Conservation (phyloP, 2,329 filamentous ascomycete genomes). For the Beauveria brongniartii region DNA sequence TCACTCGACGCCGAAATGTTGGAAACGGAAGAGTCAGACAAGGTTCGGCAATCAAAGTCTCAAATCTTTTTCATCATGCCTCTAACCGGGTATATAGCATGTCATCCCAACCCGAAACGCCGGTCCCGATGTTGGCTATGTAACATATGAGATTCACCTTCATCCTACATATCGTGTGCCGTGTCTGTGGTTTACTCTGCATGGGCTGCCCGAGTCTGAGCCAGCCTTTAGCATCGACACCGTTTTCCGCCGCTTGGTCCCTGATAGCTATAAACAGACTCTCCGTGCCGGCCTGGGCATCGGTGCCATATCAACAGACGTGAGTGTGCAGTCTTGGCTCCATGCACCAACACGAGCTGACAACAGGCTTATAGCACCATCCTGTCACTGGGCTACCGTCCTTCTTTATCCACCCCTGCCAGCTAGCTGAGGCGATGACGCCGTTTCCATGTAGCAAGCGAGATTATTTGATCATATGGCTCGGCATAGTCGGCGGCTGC, state of each 20-base stretch:
- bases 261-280: conserved; percentile 52
- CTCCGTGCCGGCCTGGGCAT: conserved; percentile 53
- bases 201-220: conserved; percentile 47
- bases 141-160: conserved; percentile 66
- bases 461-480: conserved; percentile 78
- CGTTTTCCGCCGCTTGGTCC: conserved; percentile 64
- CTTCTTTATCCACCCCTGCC: conserved; percentile 91
- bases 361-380: conserved; percentile 55
- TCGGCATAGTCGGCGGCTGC: conserved; percentile 75
- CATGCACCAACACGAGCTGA: neutral
- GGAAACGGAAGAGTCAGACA: conserved; percentile 42
- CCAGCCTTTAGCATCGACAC: conserved; percentile 55
- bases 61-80: conserved; percentile 6
- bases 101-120: conserved; percentile 26
- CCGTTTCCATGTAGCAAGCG: conserved; percentile 52
- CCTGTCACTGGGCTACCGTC: conserved; percentile 68
- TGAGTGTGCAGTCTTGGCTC: conserved; percentile 39
- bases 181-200: conserved; percentile 67
- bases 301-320: conserved; percentile 68
- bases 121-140: conserved; percentile 33
- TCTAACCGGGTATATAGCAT: conserved; percentile 28
- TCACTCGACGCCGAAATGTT: conserved; percentile 38
- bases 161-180: conserved; percentile 69
- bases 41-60: conserved; percentile 28
- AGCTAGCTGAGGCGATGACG: conserved; percentile 73